Base-by-base conservation (phyloP, 805 yeast genomes). In the Candida vartiovaarae region DNA sequence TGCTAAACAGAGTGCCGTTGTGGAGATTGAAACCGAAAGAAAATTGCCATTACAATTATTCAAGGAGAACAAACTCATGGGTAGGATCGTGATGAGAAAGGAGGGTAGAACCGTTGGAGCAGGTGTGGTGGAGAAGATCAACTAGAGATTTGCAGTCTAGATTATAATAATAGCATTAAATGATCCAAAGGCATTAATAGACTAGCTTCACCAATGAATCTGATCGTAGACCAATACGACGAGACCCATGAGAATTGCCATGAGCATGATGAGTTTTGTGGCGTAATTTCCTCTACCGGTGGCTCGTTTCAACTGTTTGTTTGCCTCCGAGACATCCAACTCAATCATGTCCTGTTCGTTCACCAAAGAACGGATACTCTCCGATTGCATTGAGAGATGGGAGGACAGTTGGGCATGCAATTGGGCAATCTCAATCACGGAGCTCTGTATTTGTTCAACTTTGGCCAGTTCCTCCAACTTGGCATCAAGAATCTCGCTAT, bases 81-180 rank as follows among this genome's bases (percentile, higher is more conserved):
- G 96, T 75, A 89, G 98, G 83, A 78, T 91, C 75, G 91, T 90
- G 65, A 95, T 90, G 78, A 90, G 98, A 84, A 96, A 90, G 75
- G 90, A 90, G 95, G 88, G 97, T 77, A 95, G 85, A 74, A 90
- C 98, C 59, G 96, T 91, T 64, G 97, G 96, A 69, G 97, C 91
- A 70, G 97, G 97, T 86, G 96, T 90, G 69, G 85, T 91, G 85
- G 91, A 91, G 83, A 45, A 40, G 27, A 39, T 48, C 10, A 28
- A 7, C 30, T 15, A 15, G 20, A 15, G 20, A 15, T 15, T 15
- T 15, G 2, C 20, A 15, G 20, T 2, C 20, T 2, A 15, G 20
- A 15, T 15, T 1, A 15, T 15, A 15, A 15, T 15, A 15, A 15
- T 15, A 15, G 20, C 20, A 15, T 15, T 15, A 15, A 1, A 15